A percentile compares a stretch with the other conserved stretches of the same genome.
Conservation (phyloP, 108 stramenopile species). For the Skeletonema marinoi region DNA sequence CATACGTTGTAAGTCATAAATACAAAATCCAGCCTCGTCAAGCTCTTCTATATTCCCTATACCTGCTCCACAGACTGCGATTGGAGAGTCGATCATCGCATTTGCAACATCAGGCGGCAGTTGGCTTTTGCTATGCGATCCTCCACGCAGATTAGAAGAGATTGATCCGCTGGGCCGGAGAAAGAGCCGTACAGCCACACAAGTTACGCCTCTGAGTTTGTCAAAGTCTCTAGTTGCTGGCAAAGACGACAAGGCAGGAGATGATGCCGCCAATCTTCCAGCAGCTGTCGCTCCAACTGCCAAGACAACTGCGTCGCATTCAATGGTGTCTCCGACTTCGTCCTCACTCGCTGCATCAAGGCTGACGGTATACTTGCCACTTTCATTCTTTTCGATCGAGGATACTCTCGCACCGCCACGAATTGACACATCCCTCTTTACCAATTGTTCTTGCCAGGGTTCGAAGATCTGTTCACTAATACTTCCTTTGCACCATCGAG, state of each 20-base stretch:
- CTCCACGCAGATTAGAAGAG: conserved; percentile 34
- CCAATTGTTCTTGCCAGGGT: conserved; percentile 66
- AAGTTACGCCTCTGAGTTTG: conserved; percentile 78
- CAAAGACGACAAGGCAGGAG: conserved; percentile 52
- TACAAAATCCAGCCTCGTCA: conserved; percentile 80
- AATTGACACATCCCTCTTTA: conserved; percentile 53
- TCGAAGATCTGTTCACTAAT: conserved; percentile 78
- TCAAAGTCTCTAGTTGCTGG: conserved; percentile 53
- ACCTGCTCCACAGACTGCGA: conserved; percentile 73
- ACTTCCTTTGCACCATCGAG: conserved; percentile 77
- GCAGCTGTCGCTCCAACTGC: conserved; percentile 76
- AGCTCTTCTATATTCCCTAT: conserved; percentile 68
- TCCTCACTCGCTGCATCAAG: conserved; percentile 14
- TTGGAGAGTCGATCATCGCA: conserved; percentile 78
- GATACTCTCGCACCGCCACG: conserved; percentile 63
- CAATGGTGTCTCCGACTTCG: conserved; percentile 40
- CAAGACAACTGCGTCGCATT: conserved; percentile 77
- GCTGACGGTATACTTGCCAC: conserved; percentile 25
- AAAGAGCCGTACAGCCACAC: conserved; percentile 79
- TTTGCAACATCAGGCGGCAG: conserved; percentile 47
- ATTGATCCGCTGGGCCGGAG: conserved; percentile 40
- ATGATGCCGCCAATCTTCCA: conserved; percentile 46
- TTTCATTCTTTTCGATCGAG: conserved; percentile 36
- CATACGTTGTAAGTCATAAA: conserved; percentile 82
- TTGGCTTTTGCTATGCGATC: conserved; percentile 39